Evolutionary conservation across 495 filamentous ascomycete genomes (phyloP), one percentile per base, ranked within the genome.

Genomic region (Hypoxylon fragiforme): DNA sequence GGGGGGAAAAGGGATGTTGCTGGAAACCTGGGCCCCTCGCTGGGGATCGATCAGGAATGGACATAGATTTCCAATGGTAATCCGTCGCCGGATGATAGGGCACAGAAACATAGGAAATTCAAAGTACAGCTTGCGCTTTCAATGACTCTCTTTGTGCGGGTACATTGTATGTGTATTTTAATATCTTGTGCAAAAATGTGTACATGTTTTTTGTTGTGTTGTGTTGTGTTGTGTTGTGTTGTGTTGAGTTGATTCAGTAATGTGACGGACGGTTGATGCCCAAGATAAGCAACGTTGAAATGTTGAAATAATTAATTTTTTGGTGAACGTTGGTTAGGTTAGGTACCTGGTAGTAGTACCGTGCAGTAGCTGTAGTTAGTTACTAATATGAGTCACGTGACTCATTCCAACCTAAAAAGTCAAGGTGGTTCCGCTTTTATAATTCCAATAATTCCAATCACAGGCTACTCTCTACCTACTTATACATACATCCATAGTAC

Each of bases 51-150:
- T 32, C 41, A 57, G 51, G 49, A 62, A 65, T 67, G 62, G 62
- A 68, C 56, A 65, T 68, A 68, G 62, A 68, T 63, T 58, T 62
- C 60, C 48, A 65, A 58, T 56, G 54, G 62, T 56, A 62, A 65
- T 68, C 65, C 62, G 65, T 63, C 65, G 48, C 65, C 65, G 65
- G 65, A 68, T 68, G 54, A 55, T 19, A 62, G 43, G 58, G 56
- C 53, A 60, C 45, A 60, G 42, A 64, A 37, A 61, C 37, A 56
- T 58, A 55, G 34, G 55, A 41, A 64, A 56, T 52, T 62, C 35
- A 46, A 68, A 65, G 60, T 55, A 58, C 43, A 48, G 57, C 34
- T 47, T 54, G 44, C 40, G 26, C 48, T 48, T 54, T 37, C 5
- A 32, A 28, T n/a, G n/a, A n/a, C 35, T 6, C 18, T 37, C 14